Percentiles rank a stretch among this genome's conserved stretches.
Evolutionary conservation across 108 stramenopile species (phyloP).

Genomic region (Fragilaria radians): DNA sequence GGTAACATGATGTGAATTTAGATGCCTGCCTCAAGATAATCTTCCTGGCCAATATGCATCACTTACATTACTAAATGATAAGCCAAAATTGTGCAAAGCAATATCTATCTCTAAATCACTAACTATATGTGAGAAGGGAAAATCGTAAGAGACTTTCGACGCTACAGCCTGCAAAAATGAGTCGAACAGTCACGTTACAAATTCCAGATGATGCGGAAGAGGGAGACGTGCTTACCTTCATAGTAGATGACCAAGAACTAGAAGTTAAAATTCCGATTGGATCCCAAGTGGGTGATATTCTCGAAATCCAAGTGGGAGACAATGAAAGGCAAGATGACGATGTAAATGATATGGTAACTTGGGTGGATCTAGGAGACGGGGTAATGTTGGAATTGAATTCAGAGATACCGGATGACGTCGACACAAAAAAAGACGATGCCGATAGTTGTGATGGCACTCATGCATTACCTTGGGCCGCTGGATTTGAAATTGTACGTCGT

Average conservation of each 20-base stretch:
- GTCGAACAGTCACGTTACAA: constrained; percentile 39
- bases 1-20: too few relatives aligned
- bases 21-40: too few relatives aligned
- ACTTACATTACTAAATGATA: too few relatives aligned
- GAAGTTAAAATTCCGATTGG: constrained; percentile 48
- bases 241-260: constrained; percentile 35
- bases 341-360: constrained; percentile 3
- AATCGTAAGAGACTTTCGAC: too few relatives aligned
- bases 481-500: constrained; percentile 22
- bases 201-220: constrained; percentile 52
- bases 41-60: too few relatives aligned
- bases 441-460: constrained; percentile 35
- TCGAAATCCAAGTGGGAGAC: constrained; percentile 42
- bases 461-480: constrained; percentile 36
- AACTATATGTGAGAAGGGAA: too few relatives aligned
- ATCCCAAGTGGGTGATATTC: constrained; percentile 46
- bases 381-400: constrained; percentile 7
- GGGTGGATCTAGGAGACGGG: constrained; percentile 24
- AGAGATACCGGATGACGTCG: constrained; percentile 10
- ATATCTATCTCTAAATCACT: too few relatives aligned
- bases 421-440: constrained; percentile 3
- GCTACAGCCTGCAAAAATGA: too few relatives aligned
- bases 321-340: constrained; percentile 7
- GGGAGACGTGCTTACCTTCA: constrained; percentile 59
- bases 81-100: too few relatives aligned